These are phyloP conservation scores for Fonsecaea nubica DNA, from an alignment of 2,329 filamentous ascomycete species.

Conservation along the genomic window DNA sequence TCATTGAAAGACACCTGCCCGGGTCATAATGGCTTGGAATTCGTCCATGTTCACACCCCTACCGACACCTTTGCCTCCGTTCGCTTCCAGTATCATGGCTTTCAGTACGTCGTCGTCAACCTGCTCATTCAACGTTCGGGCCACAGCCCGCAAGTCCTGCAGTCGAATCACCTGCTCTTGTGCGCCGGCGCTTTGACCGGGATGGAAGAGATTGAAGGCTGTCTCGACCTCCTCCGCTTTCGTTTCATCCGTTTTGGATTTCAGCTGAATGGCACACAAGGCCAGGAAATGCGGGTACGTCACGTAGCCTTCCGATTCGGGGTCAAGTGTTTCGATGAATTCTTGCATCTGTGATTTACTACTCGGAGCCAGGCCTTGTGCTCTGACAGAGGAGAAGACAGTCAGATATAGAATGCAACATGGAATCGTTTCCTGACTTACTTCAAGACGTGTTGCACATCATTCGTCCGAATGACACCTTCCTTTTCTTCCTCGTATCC, in stretches of 20 bases:
- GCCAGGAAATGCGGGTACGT: constrained; percentile 82
- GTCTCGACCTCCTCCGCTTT: constrained; percentile 74
- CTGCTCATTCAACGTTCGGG: constrained; percentile 80
- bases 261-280: constrained; percentile 85
- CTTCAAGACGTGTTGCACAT: constrained; percentile 76
- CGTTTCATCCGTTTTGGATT: constrained; percentile 58
- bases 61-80: constrained; percentile 74
- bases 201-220: constrained; percentile 82
- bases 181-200: constrained; percentile 48
- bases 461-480: constrained; percentile 70
- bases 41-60: constrained; percentile 77
- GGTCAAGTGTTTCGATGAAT: constrained; percentile 82
- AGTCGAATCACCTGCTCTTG: constrained; percentile 73
- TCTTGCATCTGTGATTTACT: constrained; percentile 70
- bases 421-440: constrained; percentile 51
- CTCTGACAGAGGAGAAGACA: constrained; percentile 57
- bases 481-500: constrained; percentile 74
- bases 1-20: constrained; percentile 80
- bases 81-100: constrained; percentile 96
- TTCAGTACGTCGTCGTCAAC: constrained; percentile 81
- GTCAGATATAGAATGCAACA: constrained; percentile 11
- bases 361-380: constrained; percentile 76
- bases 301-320: constrained; percentile 77
- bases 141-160: constrained; percentile 77
- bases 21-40: constrained; percentile 83